phyloP scores from a whole-genome alignment of 345 rosid species.

The Pseudoturritis turrita region DNA sequence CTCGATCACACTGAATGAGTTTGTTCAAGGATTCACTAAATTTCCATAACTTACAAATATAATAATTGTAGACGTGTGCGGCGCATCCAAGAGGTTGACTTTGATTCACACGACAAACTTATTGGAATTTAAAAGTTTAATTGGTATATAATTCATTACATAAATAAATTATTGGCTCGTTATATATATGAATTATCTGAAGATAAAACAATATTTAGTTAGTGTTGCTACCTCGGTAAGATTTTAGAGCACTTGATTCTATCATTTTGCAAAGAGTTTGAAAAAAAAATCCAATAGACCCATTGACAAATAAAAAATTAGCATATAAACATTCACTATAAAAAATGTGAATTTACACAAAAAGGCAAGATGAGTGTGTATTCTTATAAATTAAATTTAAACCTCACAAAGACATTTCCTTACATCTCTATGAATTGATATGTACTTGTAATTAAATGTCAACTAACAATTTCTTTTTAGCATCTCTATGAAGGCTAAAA shows the following conservation, averaged over 20 bases:
- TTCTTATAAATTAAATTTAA: background rate
- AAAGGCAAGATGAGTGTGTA: background rate
- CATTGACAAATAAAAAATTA: too few species aligned
- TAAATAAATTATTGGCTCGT: background rate
- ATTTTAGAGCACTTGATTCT: too few species aligned
- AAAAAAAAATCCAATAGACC: too few species aligned
- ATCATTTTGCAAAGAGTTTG: too few species aligned
- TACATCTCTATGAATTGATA: background rate
- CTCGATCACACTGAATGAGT: background rate
- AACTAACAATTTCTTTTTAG: constrained; percentile 6
- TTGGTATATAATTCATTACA: background rate
- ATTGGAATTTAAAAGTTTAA: background rate
- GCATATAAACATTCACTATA: too few species aligned
- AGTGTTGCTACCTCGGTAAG: too few species aligned
- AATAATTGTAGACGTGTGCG: constrained; percentile 22
- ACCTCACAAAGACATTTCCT: background rate
- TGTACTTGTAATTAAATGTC: constrained; percentile 1
- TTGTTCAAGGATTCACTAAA: background rate
- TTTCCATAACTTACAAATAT: background rate
- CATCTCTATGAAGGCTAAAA: constrained; percentile 11
- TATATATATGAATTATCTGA: background rate
- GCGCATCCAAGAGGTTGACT: constrained; percentile 24
- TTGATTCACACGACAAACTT: background rate
- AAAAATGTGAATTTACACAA: background rate
- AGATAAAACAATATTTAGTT: background rate